These are phyloP conservation scores for Lachancea sp. DNA, from an alignment of 805 yeast species.

Conservation along the genomic window DNA sequence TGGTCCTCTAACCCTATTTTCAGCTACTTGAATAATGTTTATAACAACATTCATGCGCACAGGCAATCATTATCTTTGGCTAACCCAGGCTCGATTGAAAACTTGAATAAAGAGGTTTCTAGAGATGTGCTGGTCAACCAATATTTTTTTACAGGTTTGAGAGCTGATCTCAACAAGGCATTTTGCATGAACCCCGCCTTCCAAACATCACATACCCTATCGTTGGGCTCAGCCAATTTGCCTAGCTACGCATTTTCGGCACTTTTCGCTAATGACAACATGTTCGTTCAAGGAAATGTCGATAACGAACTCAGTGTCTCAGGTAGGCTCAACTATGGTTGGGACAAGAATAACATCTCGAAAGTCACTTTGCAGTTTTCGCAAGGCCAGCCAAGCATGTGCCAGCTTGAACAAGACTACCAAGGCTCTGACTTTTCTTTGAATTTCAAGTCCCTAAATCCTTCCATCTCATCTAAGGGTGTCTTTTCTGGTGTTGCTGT, in stretches of 20 bases:
- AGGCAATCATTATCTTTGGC: conserved; percentile 74
- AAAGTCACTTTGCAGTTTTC: conserved; percentile 86
- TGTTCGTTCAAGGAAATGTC: conserved; percentile 84
- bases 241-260: conserved; percentile 92
- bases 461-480: conserved; percentile 60
- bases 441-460: conserved; percentile 88
- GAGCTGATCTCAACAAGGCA: conserved; percentile 93
- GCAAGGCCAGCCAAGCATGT: conserved; percentile 84
- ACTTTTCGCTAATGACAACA: conserved; percentile 76
- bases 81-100: conserved; percentile 94
- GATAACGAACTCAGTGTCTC: conserved; percentile 81
- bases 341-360: conserved; percentile 72
- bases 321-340: conserved; percentile 87
- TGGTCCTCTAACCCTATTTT: conserved; percentile 83
- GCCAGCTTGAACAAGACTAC: conserved; percentile 93
- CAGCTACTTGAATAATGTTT: conserved; percentile 70
- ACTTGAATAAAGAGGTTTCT: conserved; percentile 85
- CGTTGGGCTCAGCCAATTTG: conserved; percentile 76
- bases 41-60: conserved; percentile 65
- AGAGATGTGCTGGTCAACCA: conserved; percentile 88
- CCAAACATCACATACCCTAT: conserved; percentile 92
- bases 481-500: conserved; percentile 87
- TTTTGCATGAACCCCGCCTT: conserved; percentile 88
- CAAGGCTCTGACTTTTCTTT: conserved; percentile 83
- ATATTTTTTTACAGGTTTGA: conserved; percentile 87